Evolutionary conservation across 139 green algal genomes (phyloP), one percentile per base, ranked within the genome.

Genomic region (Micromonas commoda): DNA sequence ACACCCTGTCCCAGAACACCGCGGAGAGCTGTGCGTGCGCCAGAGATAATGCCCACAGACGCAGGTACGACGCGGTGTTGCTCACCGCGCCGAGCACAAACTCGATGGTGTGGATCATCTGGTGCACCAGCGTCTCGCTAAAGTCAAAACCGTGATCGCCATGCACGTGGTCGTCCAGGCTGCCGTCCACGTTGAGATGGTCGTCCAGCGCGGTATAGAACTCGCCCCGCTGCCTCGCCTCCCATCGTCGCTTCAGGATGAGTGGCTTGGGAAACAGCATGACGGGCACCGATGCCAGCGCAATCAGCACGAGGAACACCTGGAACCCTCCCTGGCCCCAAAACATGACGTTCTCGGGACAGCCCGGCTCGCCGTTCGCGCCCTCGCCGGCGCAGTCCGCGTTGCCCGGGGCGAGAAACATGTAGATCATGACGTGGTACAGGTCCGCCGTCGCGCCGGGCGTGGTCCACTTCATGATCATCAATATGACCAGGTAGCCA

Each of bases 91-190:
- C 95, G 80, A 99, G 89, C 73, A 98, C 94, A 83, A 99, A 99
- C 88, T 99, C 95, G 38, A 99, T 98, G 20, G 95, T 97, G 88
- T 99, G 95, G 82, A 98, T 96, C 86, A 92, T 93, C 87, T 97
- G 91, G 81, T 97, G 93, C 77, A 97, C 92, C 72, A 94, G 83
- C 45, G 94, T 77, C 75, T 97, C 91, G 0, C 85, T 77, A 81
- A 95, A 96, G 3, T 96, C 89, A 82, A 99, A 99, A 31, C 96
- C 90, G 71, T 93, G 93, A 45, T 89, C 87, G 37, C 61, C 79
- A 32, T 81, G 60, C 3, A 54, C 81, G 71, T 86, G 35, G 51
- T 79, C 60, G 23, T 28, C 34, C 37, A 28, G 34, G 37, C 26
- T 16, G 5, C 19, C n/a, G 37, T 38, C 19, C 2, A 29, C 33